Evolutionary conservation across 2,329 filamentous ascomycete genomes (phyloP), one percentile per base, ranked within the genome.

Genomic region (Periconia macrospinosa): DNA sequence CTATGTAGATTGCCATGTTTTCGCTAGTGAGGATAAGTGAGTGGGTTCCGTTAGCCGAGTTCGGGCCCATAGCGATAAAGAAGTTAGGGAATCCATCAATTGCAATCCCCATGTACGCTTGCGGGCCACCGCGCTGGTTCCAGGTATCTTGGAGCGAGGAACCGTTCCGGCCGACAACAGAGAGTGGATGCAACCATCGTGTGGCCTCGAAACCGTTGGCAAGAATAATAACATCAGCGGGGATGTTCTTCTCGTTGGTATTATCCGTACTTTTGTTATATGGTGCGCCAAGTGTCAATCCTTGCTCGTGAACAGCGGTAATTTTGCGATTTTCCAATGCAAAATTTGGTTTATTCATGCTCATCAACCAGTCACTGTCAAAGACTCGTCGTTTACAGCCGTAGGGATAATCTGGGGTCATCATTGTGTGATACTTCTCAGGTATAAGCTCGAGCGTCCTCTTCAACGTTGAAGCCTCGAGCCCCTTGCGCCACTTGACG

Each of bases 1-100:
- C 64, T 0, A 79, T 76, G 60, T 80, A 84, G 53, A 83, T 81
- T 59, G 83, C 70, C 52, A 76, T 76, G 59, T 84, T 85, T 58
- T 86, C 84, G 2, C 75, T 73, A 1, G 82, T 79, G 50, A 84
- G 75, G 43, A 85, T 76, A 8, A 82, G 78, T 17, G 78, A 81
- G 0, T 76, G 80, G 64, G 86, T 83, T 0, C 83, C 84, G 0
- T 83, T 86, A 0, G 73, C 73, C 0, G 81, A 78, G 63, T 87
- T 87, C 2, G 83, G 83, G 0, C 83, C 83, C 37, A 83, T 75
- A 0, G 85, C 61, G 47, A 84, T 74, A 67, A 86, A 86, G 60
- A 85, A 81, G 61, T 86, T 86, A 3, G 84, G 77, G 50, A 80
- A 81, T 0, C 68, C 66, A 6, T 75, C 72, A 1, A 79, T 51